Percentiles rank a stretch among this genome's conserved stretches.
phyloP scores from a whole-genome alignment of 441 rosid genomes.

The Populus hybrid region DNA sequence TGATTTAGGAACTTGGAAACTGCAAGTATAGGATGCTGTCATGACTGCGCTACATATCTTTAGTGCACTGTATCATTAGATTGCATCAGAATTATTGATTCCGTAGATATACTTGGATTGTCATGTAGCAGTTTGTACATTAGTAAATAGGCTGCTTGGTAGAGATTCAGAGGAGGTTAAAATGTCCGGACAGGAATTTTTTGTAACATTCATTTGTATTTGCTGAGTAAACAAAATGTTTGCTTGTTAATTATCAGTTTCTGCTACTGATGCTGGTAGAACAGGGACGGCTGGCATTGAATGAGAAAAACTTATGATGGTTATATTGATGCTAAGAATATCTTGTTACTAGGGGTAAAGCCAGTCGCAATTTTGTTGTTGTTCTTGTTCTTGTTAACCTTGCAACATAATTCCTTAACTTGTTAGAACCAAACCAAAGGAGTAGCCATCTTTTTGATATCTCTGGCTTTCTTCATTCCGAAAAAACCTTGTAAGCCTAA shows the following conservation, averaged over 20 bases:
- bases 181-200: not conserved
- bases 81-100: too few relatives aligned
- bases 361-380: too few relatives aligned
- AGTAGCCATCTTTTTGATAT: too few relatives aligned
- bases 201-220: slow-evolving; percentile 15
- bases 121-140: slow-evolving; percentile 22
- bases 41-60: not conserved
- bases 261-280: not conserved
- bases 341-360: not conserved
- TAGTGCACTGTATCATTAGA: slow-evolving; percentile 9
- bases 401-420: too few relatives aligned
- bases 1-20: not conserved
- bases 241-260: not conserved
- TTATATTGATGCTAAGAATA: too few relatives aligned
- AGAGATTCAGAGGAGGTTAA: slow-evolving; percentile 9
- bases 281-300: not conserved
- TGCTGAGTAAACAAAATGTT: not conserved
- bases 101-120: slow-evolving; percentile 11
- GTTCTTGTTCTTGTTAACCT: too few relatives aligned
- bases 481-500: too few relatives aligned
- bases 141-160: slow-evolving; percentile 17
- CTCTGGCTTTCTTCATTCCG: too few relatives aligned
- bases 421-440: too few relatives aligned
- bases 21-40: not conserved
- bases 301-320: not conserved